phyloP scores from a whole-genome alignment of 495 filamentous ascomycete genomes.

The Hypoxylon perforatum region DNA sequence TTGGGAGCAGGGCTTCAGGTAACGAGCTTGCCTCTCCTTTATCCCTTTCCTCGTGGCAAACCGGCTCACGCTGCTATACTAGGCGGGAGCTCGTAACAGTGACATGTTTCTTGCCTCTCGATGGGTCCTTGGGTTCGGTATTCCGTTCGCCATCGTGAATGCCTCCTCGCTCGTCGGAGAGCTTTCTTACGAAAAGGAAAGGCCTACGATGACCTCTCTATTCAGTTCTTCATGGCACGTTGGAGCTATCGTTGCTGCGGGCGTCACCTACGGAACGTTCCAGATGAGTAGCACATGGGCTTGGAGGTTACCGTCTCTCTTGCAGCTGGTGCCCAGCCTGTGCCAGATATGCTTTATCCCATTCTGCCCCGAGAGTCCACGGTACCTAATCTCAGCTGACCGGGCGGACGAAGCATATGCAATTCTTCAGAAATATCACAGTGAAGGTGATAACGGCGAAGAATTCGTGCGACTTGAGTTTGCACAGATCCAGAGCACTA shows the following conservation, averaged over 20 bases:
- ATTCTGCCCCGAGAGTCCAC: conserved; percentile 62
- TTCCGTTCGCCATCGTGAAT: conserved; percentile 69
- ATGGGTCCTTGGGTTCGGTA: conserved; percentile 70
- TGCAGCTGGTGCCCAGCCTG: conserved; percentile 61
- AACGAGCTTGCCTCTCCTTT: conserved; percentile 7
- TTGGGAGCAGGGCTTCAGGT: conserved; percentile 35
- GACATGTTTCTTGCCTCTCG: conserved; percentile 70
- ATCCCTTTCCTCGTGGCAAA: neutral
- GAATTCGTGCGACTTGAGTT: conserved; percentile 65
- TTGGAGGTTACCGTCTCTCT: conserved; percentile 68
- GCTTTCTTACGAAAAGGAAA: conserved; percentile 68
- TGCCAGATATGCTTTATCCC: conserved; percentile 63
- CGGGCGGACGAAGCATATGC: conserved; percentile 62
- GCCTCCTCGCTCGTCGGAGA: conserved; percentile 70
- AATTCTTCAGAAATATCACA: conserved; percentile 67
- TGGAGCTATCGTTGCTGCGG: conserved; percentile 66
- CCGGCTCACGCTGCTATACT: conserved; percentile 4
- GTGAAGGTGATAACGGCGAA: conserved; percentile 62
- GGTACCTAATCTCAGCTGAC: conserved; percentile 60
- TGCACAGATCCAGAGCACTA: conserved; percentile 65
- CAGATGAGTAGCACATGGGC: conserved; percentile 64
- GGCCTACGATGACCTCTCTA: conserved; percentile 67
- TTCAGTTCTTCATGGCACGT: conserved; percentile 71
- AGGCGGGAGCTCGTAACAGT: conserved; percentile 43
- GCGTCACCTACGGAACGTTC: conserved; percentile 66